Conservation (phyloP, 2,329 filamentous ascomycete species). For the Penicillium sp. region DNA sequence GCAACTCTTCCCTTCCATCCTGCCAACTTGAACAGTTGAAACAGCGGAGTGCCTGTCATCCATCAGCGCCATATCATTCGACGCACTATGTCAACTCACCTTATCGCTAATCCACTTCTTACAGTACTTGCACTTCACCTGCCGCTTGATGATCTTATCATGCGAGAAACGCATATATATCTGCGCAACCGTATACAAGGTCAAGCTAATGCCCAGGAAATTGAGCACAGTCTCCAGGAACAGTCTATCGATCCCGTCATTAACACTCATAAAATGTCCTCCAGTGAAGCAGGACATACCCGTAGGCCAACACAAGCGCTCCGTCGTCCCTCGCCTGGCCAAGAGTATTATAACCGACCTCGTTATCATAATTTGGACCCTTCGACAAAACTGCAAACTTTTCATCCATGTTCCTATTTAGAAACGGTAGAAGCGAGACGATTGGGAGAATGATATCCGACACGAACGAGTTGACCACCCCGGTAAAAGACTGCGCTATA, state of each 20-base stretch:
- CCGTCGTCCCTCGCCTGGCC: conserved; percentile 72
- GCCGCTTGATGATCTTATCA: conserved; percentile 73
- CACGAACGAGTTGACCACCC: conserved; percentile 73
- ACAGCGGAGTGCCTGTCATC: conserved; percentile 52
- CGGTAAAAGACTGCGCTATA: conserved; percentile 72
- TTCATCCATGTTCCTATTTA: conserved; percentile 73
- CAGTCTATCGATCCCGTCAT: conserved; percentile 27
- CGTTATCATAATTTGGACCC: conserved; percentile 58
- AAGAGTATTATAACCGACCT: conserved; percentile 70
- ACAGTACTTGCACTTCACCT: conserved; percentile 66
- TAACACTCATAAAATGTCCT: not conserved
- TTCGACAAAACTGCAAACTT: conserved; percentile 70
- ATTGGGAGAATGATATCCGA: conserved; percentile 72
- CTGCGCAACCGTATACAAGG: conserved; percentile 67
- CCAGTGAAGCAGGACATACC: conserved; percentile 45
- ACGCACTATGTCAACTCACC: conserved; percentile 46
- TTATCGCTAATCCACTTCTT: conserved; percentile 61
- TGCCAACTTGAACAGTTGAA: conserved; percentile 64
- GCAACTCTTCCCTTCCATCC: conserved; percentile 58
- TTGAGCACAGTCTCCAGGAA: conserved; percentile 59
- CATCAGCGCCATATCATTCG: not conserved
- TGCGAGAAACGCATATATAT: conserved; percentile 65
- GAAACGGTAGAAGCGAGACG: conserved; percentile 69
- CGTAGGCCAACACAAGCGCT: conserved; percentile 73
- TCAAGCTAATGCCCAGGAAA: conserved; percentile 68